phyloP scores from a whole-genome alignment of 2,329 filamentous ascomycete species.

The Dichotomopilus funicola region DNA sequence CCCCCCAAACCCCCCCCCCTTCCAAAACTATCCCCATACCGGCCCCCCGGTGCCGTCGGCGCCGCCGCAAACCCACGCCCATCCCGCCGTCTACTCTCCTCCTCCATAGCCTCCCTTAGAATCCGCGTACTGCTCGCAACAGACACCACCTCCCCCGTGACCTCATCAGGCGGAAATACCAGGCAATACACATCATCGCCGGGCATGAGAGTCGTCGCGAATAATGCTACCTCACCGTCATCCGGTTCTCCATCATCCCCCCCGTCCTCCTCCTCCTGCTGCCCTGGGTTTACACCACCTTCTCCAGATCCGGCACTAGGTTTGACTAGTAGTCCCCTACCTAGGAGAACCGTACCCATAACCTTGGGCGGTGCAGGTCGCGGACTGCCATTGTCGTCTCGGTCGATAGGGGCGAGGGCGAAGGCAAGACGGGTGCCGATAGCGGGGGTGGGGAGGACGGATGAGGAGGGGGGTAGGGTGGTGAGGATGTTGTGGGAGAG shows the following conservation, averaged over 20 bases:
- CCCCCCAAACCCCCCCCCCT: not conserved
- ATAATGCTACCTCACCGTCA: constrained; percentile 65
- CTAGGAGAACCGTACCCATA: constrained; percentile 74
- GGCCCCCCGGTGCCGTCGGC: not conserved
- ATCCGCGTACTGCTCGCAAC: constrained; percentile 41
- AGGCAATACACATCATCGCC: constrained; percentile 85
- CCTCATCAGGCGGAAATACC: constrained; percentile 65
- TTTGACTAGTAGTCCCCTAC: constrained; percentile 35
- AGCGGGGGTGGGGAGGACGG: constrained; percentile 63
- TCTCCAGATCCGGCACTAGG: constrained; percentile 28
- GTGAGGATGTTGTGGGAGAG: constrained; percentile 70
- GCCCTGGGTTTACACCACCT: constrained; percentile 14
- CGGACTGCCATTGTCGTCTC: constrained; percentile 9
- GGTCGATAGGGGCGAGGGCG: constrained; percentile 77
- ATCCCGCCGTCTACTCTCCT: constrained; percentile 29
- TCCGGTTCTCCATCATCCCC: constrained; percentile 34
- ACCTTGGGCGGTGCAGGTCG: constrained; percentile 54
- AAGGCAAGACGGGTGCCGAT: constrained; percentile 83
- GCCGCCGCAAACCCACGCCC: not conserved
- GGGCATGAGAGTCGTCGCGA: constrained; percentile 66
- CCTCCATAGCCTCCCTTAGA: constrained; percentile 35
- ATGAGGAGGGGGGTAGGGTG: constrained; percentile 40
- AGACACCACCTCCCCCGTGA: constrained; percentile 64
- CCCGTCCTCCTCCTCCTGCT: constrained; percentile 29
- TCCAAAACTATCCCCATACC: constrained; percentile 24